Percentiles rank a stretch among this genome's conserved stretches.
These are phyloP conservation scores for Chrysopogon serrulatus DNA, from an alignment of 176 grass and related monocot species.

Conservation along the genomic window DNA sequence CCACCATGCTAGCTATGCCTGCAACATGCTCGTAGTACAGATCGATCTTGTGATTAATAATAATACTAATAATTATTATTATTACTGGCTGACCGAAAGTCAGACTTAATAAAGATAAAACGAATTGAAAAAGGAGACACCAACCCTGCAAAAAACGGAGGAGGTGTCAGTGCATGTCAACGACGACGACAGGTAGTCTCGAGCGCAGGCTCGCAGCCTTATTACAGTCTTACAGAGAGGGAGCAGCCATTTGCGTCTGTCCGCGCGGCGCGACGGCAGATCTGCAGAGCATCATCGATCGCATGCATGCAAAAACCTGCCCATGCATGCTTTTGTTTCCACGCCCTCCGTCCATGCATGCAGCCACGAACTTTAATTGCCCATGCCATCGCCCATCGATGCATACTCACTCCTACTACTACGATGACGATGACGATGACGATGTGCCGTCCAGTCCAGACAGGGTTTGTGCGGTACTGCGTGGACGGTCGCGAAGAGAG, in stretches of 20 bases:
- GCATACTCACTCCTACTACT: not conserved
- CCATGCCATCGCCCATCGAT: not conserved
- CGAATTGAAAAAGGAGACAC: not conserved
- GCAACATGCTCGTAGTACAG: no score
- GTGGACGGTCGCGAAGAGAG: not conserved
- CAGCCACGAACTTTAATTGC: not conserved
- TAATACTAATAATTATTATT: no score
- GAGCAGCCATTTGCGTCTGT: not conserved
- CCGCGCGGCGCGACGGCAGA: not conserved
- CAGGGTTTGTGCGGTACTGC: not conserved
- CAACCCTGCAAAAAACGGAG: constrained; percentile 2
- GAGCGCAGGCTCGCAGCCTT: constrained; percentile 33
- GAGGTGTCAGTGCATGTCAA: constrained; percentile 31
- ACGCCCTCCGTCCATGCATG: constrained; percentile 23
- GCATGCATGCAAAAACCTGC: constrained; percentile 28
- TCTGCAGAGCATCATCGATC: constrained; percentile 32
- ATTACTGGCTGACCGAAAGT: not conserved
- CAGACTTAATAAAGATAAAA: not conserved
- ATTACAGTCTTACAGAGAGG: not conserved
- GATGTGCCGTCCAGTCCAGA: not conserved
- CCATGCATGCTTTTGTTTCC: constrained; percentile 26
- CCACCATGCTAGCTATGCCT: no score
- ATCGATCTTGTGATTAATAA: no score
- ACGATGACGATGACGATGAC: no score
- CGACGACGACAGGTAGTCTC: constrained; percentile 50